Evolutionary conservation across 2,329 filamentous ascomycete genomes (phyloP).

Genomic region (Penicillium thymicola): DNA sequence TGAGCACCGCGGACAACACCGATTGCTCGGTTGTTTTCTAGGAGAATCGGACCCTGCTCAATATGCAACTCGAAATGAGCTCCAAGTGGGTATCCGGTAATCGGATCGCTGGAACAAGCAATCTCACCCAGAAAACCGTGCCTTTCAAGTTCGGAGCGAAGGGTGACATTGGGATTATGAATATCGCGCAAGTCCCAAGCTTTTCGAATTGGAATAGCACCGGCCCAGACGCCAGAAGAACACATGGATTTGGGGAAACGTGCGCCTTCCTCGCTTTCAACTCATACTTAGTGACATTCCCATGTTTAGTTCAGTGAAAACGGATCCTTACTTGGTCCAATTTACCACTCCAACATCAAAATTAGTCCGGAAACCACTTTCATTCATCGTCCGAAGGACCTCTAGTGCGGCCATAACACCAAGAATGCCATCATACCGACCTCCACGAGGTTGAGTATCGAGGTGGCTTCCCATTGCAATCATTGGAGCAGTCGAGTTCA

Average conservation of each 20-base stretch:
- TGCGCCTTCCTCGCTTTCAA: constrained; percentile 67
- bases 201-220: constrained; percentile 55
- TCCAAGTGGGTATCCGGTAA: constrained; percentile 56
- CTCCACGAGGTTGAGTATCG: constrained; percentile 32
- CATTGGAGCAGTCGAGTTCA: constrained; percentile 24
- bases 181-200: constrained; percentile 61
- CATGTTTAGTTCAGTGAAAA: too few relatives aligned
- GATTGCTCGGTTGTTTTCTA: constrained; percentile 58
- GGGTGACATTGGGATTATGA: constrained; percentile 52
- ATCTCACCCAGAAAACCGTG: constrained; percentile 64
- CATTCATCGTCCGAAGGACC: constrained; percentile 62
- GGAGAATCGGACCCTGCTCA: constrained; percentile 71
- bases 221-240: constrained; percentile 71
- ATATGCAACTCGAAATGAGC: constrained; percentile 81
- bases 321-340: constrained; percentile 44
- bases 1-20: constrained; percentile 67
- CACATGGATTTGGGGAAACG: constrained; percentile 72
- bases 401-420: constrained; percentile 68
- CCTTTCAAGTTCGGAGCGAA: constrained; percentile 61
- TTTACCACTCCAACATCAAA: constrained; percentile 69
- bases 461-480: constrained; percentile 48
- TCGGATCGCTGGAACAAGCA: constrained; percentile 48
- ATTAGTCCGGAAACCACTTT: constrained; percentile 63
- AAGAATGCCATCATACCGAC: constrained; percentile 69
- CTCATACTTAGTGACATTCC: not conserved